phyloP scores from a whole-genome alignment of 139 green algal genomes.

The Helicosporidium sp. region DNA sequence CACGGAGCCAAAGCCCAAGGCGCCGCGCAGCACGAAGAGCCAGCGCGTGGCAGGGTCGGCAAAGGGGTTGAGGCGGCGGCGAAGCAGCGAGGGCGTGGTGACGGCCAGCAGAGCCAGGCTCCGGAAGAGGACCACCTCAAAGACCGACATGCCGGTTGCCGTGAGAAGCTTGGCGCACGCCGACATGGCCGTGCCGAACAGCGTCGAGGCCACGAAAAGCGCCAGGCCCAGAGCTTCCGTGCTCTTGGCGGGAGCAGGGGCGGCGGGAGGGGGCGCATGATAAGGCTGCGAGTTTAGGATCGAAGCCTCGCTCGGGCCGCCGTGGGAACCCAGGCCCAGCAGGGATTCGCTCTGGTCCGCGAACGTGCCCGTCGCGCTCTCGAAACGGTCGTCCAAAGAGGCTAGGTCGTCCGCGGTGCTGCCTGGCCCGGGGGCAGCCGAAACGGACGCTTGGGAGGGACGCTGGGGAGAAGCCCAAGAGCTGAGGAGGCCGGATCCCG shows the following conservation, averaged over 20 bases:
- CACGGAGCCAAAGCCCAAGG: conserved; percentile 8
- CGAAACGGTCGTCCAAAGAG: no score
- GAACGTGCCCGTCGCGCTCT: no score
- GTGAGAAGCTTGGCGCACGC: no score
- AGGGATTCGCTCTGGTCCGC: no score
- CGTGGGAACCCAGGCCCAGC: no score
- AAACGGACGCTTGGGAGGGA: no score
- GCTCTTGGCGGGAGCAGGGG: background rate
- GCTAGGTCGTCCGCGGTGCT: no score
- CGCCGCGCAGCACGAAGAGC: conserved; percentile 12
- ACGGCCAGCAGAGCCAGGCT: conserved; percentile 10
- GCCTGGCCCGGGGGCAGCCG: no score
- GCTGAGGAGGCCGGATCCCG: no score
- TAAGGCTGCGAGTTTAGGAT: no score
- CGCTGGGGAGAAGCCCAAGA: no score
- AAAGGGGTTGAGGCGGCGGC: conserved; percentile 7
- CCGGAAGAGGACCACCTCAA: conserved; percentile 12
- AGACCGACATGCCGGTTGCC: conserved; percentile 9
- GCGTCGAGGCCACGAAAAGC: background rate
- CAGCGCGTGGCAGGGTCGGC: conserved; percentile 8
- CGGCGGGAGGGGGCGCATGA: background rate
- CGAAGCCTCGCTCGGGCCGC: no score
- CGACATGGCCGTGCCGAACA: background rate
- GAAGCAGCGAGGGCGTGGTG: conserved; percentile 9
- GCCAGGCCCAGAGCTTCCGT: background rate